These are phyloP conservation scores for Udeniomyces megalosporus DNA, from an alignment of 768 basidiomycete species.

Conservation along the genomic window DNA sequence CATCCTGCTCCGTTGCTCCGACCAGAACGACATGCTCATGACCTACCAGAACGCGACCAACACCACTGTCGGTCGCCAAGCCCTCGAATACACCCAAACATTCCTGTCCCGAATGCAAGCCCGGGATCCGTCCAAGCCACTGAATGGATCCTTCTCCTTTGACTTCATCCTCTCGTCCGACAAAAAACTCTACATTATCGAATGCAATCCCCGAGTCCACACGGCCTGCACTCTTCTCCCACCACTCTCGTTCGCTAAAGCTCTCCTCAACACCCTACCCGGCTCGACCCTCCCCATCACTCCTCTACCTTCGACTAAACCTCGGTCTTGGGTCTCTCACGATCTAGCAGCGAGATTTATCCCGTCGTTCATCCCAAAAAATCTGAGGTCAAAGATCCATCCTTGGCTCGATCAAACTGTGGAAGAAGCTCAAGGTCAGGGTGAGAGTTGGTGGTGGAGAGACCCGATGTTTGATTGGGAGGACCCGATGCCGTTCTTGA, in stretches of 20 bases:
- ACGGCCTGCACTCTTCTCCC: constrained; percentile 26
- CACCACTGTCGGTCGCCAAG: constrained; percentile 19
- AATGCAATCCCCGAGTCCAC: constrained; percentile 30
- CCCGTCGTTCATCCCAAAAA: constrained; percentile 20
- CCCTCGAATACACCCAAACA: constrained; percentile 25
- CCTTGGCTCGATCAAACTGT: constrained; percentile 21
- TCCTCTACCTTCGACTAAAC: constrained; percentile 15
- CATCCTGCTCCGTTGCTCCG: neutral
- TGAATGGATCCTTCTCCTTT: constrained; percentile 29
- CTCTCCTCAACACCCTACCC: constrained; percentile 9
- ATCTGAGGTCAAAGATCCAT: constrained; percentile 18
- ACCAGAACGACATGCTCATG: constrained; percentile 31
- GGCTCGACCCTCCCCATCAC: constrained; percentile 18
- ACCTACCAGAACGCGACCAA: constrained; percentile 27
- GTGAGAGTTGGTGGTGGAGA: constrained; percentile 14
- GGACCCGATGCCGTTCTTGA: constrained; percentile 28
- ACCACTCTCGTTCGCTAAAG: neutral
- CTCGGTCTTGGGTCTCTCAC: constrained; percentile 26
- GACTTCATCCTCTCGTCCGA: constrained; percentile 28
- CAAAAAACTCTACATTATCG: constrained; percentile 27
- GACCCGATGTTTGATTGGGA: constrained; percentile 28
- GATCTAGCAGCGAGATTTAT: constrained; percentile 25
- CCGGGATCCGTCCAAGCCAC: constrained; percentile 16
- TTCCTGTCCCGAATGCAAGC: constrained; percentile 22
- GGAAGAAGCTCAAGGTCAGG: constrained; percentile 18